Conservation (phyloP, 306 rosid genomes). For the Pterocarpus santalinus region DNA sequence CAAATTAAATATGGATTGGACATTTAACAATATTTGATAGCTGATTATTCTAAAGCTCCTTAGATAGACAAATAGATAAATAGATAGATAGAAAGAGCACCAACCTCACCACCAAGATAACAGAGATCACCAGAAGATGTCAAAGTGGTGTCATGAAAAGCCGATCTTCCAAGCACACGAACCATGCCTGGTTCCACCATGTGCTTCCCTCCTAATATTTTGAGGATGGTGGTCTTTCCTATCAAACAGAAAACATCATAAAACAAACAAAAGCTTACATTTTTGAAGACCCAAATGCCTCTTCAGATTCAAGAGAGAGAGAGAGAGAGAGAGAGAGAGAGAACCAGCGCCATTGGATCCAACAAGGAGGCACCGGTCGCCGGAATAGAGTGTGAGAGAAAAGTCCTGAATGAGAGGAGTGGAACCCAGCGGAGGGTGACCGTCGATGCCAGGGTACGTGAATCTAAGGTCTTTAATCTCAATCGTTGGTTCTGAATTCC, state of each 20-base stretch:
- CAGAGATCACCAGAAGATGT: slow-evolving; percentile 81
- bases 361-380: slow-evolving; percentile 88
- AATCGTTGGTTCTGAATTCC: slow-evolving; percentile 51
- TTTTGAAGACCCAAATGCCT: neutral
- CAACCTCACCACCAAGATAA: slow-evolving; percentile 93
- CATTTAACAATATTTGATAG: neutral
- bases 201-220: slow-evolving; percentile 94
- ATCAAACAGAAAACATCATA: slow-evolving; percentile 29
- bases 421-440: slow-evolving; percentile 92
- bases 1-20: neutral
- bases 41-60: neutral
- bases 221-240: slow-evolving; percentile 86
- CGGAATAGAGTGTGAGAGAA: slow-evolving; percentile 71
- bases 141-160: slow-evolving; percentile 86
- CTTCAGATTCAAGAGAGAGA: neutral
- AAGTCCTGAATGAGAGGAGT: slow-evolving; percentile 81
- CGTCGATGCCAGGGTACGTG: slow-evolving; percentile 95
- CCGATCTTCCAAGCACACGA: slow-evolving; percentile 90
- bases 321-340: neutral
- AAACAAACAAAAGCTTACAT: neutral
- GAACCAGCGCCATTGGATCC: slow-evolving; percentile 97
- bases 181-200: slow-evolving; percentile 93
- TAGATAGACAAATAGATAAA: too few relatives aligned
- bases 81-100: slow-evolving; percentile 8
- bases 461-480: slow-evolving; percentile 72